A percentile compares a stretch with the other conserved stretches of the same genome.
Conservation (phyloP, 495 filamentous ascomycete species). For the Podospora comata region DNA sequence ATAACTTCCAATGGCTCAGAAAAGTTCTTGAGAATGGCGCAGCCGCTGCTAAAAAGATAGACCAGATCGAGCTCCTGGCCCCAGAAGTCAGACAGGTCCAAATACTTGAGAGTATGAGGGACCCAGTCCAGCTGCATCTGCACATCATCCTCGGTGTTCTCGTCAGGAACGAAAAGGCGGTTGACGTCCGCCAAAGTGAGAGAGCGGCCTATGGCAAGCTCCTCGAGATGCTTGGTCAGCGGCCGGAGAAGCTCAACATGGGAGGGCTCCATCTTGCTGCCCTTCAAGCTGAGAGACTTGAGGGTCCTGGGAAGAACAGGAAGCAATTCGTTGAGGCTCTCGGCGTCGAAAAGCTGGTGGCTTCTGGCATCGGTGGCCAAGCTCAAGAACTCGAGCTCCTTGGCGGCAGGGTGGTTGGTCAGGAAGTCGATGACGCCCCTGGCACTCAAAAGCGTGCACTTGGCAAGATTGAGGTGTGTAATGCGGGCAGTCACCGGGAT, state of each 20-base stretch:
- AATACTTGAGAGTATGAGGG: conserved; percentile 67
- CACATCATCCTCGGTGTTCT: conserved; percentile 31
- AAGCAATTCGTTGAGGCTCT: conserved; percentile 60
- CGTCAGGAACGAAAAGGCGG: conserved; percentile 49
- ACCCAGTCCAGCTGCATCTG: conserved; percentile 47
- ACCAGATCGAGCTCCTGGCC: conserved; percentile 57
- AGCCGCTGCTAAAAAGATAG: conserved; percentile 58
- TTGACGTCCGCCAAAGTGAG: conserved; percentile 65
- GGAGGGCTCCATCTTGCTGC: conserved; percentile 61
- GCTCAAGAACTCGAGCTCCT: conserved; percentile 69
- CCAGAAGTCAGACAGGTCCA: conserved; percentile 66
- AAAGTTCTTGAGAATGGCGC: conserved; percentile 56
- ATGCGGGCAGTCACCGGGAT: conserved; percentile 70
- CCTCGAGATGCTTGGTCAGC: conserved; percentile 76
- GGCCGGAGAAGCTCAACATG: conserved; percentile 66
- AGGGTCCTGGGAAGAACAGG: conserved; percentile 66
- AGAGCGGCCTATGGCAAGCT: conserved; percentile 70
- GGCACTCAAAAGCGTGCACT: conserved; percentile 69
- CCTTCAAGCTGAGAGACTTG: conserved; percentile 73
- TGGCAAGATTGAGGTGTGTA: conserved; percentile 77
- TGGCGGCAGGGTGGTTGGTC: conserved; percentile 66
- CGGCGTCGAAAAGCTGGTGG: conserved; percentile 65
- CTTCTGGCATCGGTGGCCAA: conserved; percentile 70
- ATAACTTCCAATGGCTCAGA: conserved; percentile 76
- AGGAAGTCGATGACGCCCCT: conserved; percentile 68